A percentile compares a stretch with the other conserved stretches of the same genome.
Evolutionary conservation across 345 rosid species (phyloP).

Genomic region (Linum usitatissimum): DNA sequence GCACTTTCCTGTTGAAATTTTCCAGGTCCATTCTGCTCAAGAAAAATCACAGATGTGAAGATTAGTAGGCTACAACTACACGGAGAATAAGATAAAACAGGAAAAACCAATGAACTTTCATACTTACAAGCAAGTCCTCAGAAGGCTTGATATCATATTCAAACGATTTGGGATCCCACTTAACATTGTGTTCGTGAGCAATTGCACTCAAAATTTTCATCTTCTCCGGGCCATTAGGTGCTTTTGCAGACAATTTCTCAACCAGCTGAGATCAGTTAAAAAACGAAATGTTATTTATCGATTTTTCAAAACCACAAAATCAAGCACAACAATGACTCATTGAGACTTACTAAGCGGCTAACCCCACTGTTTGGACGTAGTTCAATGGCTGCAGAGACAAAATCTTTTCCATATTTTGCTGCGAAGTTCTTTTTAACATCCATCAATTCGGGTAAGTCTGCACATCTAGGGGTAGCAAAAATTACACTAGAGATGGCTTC

Average conservation of each 20-base stretch:
- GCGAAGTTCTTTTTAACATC: constrained; percentile 63
- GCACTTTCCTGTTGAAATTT: constrained; percentile 25
- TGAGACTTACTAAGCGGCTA: constrained; percentile 57
- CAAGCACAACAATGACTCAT: background rate
- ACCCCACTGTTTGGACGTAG: constrained; percentile 82
- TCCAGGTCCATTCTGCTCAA: constrained; percentile 52
- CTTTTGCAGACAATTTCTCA: constrained; percentile 65
- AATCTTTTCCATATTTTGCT: constrained; percentile 87
- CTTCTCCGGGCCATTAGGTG: constrained; percentile 82
- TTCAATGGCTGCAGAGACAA: constrained; percentile 57
- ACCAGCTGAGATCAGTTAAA: constrained; percentile 39
- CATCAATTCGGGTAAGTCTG: constrained; percentile 62
- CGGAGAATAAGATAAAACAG: background rate
- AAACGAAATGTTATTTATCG: constrained; percentile 12
- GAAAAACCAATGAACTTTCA: constrained; percentile 1
- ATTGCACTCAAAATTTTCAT: constrained; percentile 58
- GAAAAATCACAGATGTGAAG: constrained; percentile 12
- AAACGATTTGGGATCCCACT: constrained; percentile 61
- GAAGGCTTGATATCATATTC: constrained; percentile 41
- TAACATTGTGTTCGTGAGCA: constrained; percentile 66
- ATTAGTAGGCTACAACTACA: constrained; percentile 4
- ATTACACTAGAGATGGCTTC: constrained; percentile 56
- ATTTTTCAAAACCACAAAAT: background rate
- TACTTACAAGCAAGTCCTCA: constrained; percentile 47
- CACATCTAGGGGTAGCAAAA: constrained; percentile 74